Conservation (phyloP, 805 yeast genomes). For the Schwanniomyces yamadae region DNA sequence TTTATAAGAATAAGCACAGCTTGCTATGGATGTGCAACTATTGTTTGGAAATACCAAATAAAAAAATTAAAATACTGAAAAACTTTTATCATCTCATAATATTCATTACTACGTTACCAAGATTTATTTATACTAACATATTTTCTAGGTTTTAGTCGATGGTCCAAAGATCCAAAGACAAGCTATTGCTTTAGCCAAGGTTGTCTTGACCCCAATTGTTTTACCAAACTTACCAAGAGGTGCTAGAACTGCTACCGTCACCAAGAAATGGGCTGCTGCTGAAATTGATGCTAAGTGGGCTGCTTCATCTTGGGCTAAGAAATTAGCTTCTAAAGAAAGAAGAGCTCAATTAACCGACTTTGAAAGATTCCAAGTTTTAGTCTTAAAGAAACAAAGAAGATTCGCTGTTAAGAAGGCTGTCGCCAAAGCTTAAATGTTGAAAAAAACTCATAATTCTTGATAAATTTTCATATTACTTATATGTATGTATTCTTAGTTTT, state of each 20-base stretch:
- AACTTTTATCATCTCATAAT: too few species aligned
- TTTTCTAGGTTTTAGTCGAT: conserved; percentile 77
- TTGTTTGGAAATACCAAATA: background rate
- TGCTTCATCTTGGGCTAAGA: conserved; percentile 95
- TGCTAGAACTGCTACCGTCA: conserved; percentile 78
- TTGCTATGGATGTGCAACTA: too few species aligned
- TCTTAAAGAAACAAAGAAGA: conserved; percentile 96
- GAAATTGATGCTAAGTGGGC: conserved; percentile 90
- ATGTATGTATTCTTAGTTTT: conserved; percentile 30
- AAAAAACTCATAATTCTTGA: conserved; percentile 13
- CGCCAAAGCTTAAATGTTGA: conserved; percentile 78
- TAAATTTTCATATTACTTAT: conserved; percentile 14
- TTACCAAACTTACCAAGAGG: conserved; percentile 89
- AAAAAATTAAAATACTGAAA: conserved; percentile 1
- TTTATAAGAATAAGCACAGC: too few species aligned
- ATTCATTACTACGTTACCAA: too few species aligned
- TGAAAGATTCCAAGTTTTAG: conserved; percentile 99
- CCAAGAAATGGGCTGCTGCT: conserved; percentile 92
- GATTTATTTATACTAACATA: conserved; percentile 37
- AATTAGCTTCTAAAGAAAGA: conserved; percentile 91
- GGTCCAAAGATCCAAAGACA: conserved; percentile 97
- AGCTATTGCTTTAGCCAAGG: conserved; percentile 81
- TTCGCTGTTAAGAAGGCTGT: conserved; percentile 92
- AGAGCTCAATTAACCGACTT: conserved; percentile 93
- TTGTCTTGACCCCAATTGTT: conserved; percentile 90